Base-by-base conservation (phyloP, 768 basidiomycete species). In the Kwoniella botswanensis region DNA sequence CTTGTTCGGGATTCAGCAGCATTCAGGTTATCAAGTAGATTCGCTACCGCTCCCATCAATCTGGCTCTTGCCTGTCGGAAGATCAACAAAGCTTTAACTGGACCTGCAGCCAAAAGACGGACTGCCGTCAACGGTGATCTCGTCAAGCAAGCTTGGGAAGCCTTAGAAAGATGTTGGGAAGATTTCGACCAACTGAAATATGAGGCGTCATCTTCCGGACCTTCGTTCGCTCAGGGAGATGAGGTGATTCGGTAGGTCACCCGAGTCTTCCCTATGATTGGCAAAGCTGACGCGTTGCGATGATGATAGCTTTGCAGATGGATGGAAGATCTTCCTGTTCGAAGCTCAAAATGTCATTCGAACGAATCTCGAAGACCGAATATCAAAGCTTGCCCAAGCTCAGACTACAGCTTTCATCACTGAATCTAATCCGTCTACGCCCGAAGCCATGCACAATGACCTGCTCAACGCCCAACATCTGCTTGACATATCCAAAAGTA, bases 261-360 rank as follows among this genome's bases (percentile, higher is more conserved):
- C 11, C 6, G 35, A 35, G 6, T 35, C 35, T 35, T 7, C 3
- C 35, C 4, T 35, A 35, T 35, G 7, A 35, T 35, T 6, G 35
- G 35, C 35, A 35, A 35, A 35, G 35, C 35, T 35, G 35, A 35
- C 35, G 35, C 4, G 35, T 35, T 35, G 35, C 7, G 35, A 35
- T 35, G 35, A 35, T 35, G 44, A 18, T 41, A 68, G 68, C 9
- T 69, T 69, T 29, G 58, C 65, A 44, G 53, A 67, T 35, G 42
- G 59, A 60, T 74, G 76, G 63, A 78, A 92, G 89, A 91, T 93
- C 65, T 94, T 92, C 84, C 90, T 95, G 72, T 96, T 96, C 74
- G 93, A 95, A 83, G 78, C 81, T 89, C 91, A 94, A 81, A 94
- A 94, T 82, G 88, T 93, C 74, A 91, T 96, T 74, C 90, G 92